Base-by-base conservation (phyloP, 345 rosid genomes). In the Citrus mangshanensis region DNA sequence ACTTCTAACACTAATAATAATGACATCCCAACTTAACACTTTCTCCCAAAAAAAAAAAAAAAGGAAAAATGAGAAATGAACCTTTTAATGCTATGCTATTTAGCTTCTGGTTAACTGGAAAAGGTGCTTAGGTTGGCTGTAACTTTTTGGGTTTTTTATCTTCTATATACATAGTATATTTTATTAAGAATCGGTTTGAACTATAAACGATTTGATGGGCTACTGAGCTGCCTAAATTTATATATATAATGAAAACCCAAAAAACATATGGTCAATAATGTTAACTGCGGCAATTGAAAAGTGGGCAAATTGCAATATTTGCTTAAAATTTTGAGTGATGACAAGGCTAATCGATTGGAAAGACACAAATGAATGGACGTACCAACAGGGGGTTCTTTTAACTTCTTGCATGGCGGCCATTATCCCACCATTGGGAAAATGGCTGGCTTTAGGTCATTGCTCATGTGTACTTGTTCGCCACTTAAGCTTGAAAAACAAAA, bases 401-500 rank as follows among this genome's bases (percentile, higher is more conserved):
- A 34, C 21, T 71, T 21, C 61, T 71, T 71, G 87, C 85, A 86
- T 84, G 84, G 87, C 75, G 79, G 80, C 77, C 85, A 87, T 75
- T 75, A 72, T 81, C 83, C 85, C 86, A 87, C 85, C 81, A 69
- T 68, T 5, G 22, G 76, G 73, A 46, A 76, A 78, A 51, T 72
- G 76, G 13, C 18, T 9, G 58, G 68, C 69, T 66, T 79, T 82
- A 28, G 68, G 68, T 83, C 82, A 77, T 79, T 84, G 60, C 61
- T 84, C 82, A 79, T 80, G 84, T 85, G 87, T 84, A 81, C 85
- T 77, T 88, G 91, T 90, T 90, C 70, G 93, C 93, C 91, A 90
- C 90, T 88, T 77, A 22, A 81, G 72, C 80, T 59, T 78, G 82
- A 58, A 80, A 74, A 80, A 25, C 58, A 16, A 18, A 46, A 54